These are phyloP conservation scores for Aspergillus novofumigatus DNA, from an alignment of 2,329 filamentous ascomycete species.

Conservation along the genomic window DNA sequence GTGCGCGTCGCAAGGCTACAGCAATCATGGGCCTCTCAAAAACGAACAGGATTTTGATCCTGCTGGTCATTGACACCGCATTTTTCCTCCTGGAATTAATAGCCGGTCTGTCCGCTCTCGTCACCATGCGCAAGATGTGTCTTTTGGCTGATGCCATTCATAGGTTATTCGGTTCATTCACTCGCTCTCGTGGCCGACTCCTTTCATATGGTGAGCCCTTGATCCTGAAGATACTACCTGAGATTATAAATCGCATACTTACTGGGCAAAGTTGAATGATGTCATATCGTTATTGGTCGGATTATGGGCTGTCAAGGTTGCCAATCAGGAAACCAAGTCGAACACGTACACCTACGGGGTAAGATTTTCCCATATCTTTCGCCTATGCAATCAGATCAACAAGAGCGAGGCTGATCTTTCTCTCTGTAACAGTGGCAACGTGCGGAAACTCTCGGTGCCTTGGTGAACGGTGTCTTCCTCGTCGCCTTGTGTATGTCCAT, in stretches of 20 bases:
- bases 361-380: constrained; percentile 35
- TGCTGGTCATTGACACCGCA: constrained; percentile 80
- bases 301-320: constrained; percentile 89
- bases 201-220: constrained; percentile 83
- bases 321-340: constrained; percentile 71
- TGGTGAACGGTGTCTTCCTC: constrained; percentile 96
- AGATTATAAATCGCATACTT: neutral
- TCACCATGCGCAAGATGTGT: neutral
- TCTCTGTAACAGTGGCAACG: constrained; percentile 70
- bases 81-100: constrained; percentile 91
- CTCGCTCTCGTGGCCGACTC: constrained; percentile 93
- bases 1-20: constrained; percentile 19
- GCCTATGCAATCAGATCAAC: neutral
- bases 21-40: constrained; percentile 79
- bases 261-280: constrained; percentile 73
- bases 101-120: constrained; percentile 49
- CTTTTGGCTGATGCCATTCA: constrained; percentile 9
- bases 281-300: constrained; percentile 91
- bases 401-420: constrained; percentile 3
- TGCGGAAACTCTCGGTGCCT: constrained; percentile 90
- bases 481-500: constrained; percentile 96
- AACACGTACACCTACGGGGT: constrained; percentile 95
- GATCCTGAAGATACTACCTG: neutral
- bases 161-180: constrained; percentile 79
- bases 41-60: constrained; percentile 83